Base-by-base conservation (phyloP, 495 filamentous ascomycete genomes). In the Sphaerosporella brunnea region DNA sequence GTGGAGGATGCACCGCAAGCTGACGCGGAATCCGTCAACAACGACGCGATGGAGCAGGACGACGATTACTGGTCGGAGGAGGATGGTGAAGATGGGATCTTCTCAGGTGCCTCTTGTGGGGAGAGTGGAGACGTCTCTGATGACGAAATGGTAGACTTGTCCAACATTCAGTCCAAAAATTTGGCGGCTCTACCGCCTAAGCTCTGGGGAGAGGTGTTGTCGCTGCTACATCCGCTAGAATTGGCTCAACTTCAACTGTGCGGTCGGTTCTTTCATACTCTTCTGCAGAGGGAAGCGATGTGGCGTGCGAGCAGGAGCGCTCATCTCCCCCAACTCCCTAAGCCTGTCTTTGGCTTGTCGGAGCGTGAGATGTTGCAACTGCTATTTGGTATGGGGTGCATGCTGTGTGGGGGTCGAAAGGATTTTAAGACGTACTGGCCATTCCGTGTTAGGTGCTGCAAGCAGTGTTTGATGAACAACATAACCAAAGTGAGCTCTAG, bases 401-500 rank as follows among this genome's bases (percentile, higher is more conserved):
- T 72, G 55, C 56, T 68, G 38, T 74, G 71, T 51, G 49, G 49
- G 11, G 54, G 53, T 34, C 48, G 15, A 26, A 61, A 57, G 34
- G 50, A 36, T 18, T 21, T 44, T 16, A 38, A 5, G 13, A 25
- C 38, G 23, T 58, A 55, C 19, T 87, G 80, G 78, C 62, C 76
- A 0, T 83, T 84, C 61, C 75, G 65, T 16, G 60, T 73, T 23
- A 68, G 73, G 41, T 62, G 69, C 28, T 87, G 82, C 59, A 75
- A 68, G 2, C 23, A 61, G 16, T 87, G 82, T 60, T 63, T 82
- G n/a, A 46, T 68, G 43, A 52, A 67, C 30, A 65, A 55, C 23
- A 71, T 74, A 13, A 46, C 41, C 5, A 51, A 47, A 47, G 49
- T 47, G 47, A 25, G 49, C 7, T 18, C 36, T 15, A 34, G 7